Conservation (phyloP, 169 alveolate genomes). For the Eimeria sp. region DNA sequence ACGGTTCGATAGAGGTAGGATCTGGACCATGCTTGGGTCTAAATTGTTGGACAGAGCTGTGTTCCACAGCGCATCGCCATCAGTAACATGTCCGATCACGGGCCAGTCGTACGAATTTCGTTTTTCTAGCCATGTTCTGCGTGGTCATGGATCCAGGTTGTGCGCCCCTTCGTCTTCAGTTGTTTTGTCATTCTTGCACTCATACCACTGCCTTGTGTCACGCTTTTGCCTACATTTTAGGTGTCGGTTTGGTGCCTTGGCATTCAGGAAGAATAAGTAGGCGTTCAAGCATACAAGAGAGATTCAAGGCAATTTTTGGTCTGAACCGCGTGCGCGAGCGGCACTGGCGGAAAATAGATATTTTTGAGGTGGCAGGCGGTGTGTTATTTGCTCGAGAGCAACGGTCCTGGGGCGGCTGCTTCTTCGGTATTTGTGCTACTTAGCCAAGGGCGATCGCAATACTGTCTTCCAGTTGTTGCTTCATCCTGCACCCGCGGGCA, state of each 20-base stretch:
- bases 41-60: background rate
- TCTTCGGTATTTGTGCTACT: background rate
- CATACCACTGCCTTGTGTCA: too few relatives aligned
- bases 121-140: too few relatives aligned
- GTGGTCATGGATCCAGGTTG: background rate
- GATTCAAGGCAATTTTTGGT: background rate
- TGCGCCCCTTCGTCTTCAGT: background rate
- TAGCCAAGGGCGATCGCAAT: background rate
- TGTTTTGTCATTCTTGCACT: background rate
- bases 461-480: background rate
- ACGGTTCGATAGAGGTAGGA: background rate
- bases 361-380: background rate
- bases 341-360: background rate
- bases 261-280: background rate
- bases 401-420: background rate
- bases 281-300: background rate
- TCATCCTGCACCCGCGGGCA: background rate
- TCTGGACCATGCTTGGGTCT: background rate
- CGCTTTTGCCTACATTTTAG: background rate
- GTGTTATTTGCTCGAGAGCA: background rate
- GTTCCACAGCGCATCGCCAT: background rate
- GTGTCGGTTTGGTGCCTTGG: background rate
- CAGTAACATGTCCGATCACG: background rate
- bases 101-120: background rate
- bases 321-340: background rate